Percentiles rank a stretch among this genome's conserved stretches.
These are phyloP conservation scores for Posidonia oceanica DNA, from an alignment of 116 monocot species.

Conservation along the genomic window DNA sequence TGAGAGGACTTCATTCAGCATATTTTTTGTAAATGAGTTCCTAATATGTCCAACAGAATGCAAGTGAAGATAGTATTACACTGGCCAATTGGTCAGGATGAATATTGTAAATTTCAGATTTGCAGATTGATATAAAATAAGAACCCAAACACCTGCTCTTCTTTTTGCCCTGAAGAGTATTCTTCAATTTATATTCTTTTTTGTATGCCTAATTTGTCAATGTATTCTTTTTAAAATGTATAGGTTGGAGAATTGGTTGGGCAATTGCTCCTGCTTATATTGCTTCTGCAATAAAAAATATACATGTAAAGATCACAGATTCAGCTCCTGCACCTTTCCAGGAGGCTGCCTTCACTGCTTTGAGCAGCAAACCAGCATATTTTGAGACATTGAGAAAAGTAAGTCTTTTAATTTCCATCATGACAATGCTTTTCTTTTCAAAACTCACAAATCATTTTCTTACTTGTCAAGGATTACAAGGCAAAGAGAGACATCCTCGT, in stretches of 20 bases:
- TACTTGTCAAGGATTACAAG: slow-evolving; percentile 56
- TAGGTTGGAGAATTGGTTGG: slow-evolving; percentile 98
- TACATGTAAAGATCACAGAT: slow-evolving; percentile 73
- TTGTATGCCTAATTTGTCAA: no score
- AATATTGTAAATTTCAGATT: no score
- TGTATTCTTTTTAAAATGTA: no score
- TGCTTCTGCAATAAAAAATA: slow-evolving; percentile 80
- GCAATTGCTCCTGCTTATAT: slow-evolving; percentile 54
- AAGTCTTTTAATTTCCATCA: slow-evolving; percentile 6
- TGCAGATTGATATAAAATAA: no score
- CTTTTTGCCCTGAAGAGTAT: no score
- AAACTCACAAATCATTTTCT: background rate
- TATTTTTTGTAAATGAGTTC: no score
- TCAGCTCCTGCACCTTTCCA: slow-evolving; percentile 96
- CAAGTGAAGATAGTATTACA: no score
- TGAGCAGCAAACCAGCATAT: slow-evolving; percentile 40
- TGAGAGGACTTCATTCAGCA: no score
- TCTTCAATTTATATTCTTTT: no score
- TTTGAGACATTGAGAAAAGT: slow-evolving; percentile 50
- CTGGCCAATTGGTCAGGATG: no score
- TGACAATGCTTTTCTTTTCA: background rate
- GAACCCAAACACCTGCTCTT: no score
- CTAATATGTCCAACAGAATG: no score
- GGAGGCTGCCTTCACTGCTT: slow-evolving; percentile 81
- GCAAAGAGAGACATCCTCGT: slow-evolving; percentile 57